These are phyloP conservation scores for Penicillium aurantiogriseum DNA, from an alignment of 2,329 filamentous ascomycete species.

Conservation along the genomic window DNA sequence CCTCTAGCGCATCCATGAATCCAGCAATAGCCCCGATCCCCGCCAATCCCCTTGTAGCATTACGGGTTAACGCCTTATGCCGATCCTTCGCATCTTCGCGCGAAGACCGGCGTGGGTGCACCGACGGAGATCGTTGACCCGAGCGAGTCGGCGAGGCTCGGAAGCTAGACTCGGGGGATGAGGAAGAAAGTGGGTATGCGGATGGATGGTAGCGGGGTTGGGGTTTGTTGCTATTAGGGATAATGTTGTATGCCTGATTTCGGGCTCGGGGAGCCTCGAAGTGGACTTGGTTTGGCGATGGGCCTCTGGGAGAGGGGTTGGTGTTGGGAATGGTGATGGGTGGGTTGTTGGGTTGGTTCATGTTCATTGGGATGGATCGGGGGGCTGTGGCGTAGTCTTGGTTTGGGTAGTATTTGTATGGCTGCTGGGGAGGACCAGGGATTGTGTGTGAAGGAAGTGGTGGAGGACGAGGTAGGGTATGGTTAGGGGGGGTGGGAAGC, in stretches of 20 bases:
- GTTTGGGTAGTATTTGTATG: constrained; percentile 11
- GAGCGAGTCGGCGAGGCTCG: constrained; percentile 18
- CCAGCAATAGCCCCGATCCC: constrained; percentile 40
- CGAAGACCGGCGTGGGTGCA: constrained; percentile 13
- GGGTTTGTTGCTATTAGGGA: constrained; percentile 1
- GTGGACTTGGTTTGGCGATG: constrained; percentile 16
- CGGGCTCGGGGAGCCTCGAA: constrained; percentile 11
- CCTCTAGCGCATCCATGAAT: constrained; percentile 42
- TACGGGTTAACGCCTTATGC: constrained; percentile 32
- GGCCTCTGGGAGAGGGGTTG: constrained; percentile 13
- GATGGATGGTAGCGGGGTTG: constrained; percentile 17
- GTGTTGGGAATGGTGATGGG: constrained; percentile 3
- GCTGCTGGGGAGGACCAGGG: neutral
- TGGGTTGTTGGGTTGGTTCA: constrained; percentile 4
- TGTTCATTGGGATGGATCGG: constrained; percentile 17
- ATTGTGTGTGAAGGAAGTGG: neutral
- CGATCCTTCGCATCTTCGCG: constrained; percentile 25
- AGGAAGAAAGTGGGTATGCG: constrained; percentile 20
- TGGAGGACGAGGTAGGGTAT: constrained; percentile 10
- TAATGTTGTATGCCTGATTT: constrained; percentile 12
- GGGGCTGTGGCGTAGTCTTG: constrained; percentile 12
- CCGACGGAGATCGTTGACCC: constrained; percentile 16
- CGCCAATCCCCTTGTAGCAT: constrained; percentile 36
- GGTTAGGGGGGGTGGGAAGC: constrained; percentile 10
- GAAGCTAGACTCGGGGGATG: constrained; percentile 18